These are phyloP conservation scores for Choanephora cucurbitarum DNA, from an alignment of 371 early-diverging fungal species.

Conservation along the genomic window DNA sequence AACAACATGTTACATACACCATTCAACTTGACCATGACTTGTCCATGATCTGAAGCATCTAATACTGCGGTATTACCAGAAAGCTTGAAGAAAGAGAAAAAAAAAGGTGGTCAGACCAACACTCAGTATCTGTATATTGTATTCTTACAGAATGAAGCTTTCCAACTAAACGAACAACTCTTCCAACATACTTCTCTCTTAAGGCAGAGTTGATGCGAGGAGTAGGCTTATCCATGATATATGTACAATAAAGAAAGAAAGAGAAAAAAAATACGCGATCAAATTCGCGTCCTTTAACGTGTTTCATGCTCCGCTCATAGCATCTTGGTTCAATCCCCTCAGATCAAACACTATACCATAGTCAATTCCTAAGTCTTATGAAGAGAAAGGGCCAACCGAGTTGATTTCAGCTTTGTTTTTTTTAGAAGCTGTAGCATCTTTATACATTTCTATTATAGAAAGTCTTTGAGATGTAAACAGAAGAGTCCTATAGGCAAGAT, in stretches of 20 bases:
- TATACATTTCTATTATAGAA: too few species aligned
- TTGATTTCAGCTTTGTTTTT: too few species aligned
- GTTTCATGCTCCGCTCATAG: background rate
- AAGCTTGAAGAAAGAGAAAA: conserved; percentile 36
- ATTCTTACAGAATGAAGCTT: conserved; percentile 55
- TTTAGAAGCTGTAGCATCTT: too few species aligned
- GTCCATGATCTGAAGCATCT: conserved; percentile 53
- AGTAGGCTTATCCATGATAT: conserved; percentile 62
- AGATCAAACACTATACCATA: too few species aligned
- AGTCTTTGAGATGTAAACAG: too few species aligned
- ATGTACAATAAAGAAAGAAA: conserved; percentile 2
- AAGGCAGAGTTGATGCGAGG: conserved; percentile 63
- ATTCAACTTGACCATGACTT: conserved; percentile 50
- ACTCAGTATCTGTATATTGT: conserved; percentile 1
- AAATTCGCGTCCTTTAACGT: background rate
- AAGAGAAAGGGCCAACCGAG: too few species aligned
- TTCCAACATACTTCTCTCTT: conserved; percentile 55
- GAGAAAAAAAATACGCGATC: conserved; percentile 2
- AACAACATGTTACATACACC: conserved; percentile 52
- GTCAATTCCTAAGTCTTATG: too few species aligned
- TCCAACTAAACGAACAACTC: conserved; percentile 57
- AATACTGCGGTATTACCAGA: conserved; percentile 56
- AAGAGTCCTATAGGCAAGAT: too few species aligned
- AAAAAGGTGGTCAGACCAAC: conserved; percentile 2
- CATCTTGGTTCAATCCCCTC: too few species aligned